These are phyloP conservation scores for Phialocephala sp. DNA, from an alignment of 2,329 filamentous ascomycete genomes.

Conservation along the genomic window DNA sequence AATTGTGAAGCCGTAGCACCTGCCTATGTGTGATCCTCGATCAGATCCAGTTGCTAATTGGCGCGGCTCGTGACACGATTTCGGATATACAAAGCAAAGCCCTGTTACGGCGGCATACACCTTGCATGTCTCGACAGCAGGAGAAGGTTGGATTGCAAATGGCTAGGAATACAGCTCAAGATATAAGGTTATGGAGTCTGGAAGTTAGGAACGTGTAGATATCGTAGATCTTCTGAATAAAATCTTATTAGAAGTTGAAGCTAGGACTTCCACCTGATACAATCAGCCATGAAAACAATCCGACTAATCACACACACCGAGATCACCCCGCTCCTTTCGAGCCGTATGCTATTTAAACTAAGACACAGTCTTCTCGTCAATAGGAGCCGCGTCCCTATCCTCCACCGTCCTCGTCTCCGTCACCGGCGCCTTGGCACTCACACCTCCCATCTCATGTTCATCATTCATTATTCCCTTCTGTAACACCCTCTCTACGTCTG, in stretches of 20 bases:
- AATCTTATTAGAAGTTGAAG: too few relatives aligned
- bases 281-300: not conserved
- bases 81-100: too few relatives aligned
- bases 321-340: not conserved
- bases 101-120: not conserved
- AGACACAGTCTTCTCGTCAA: conserved; percentile 2
- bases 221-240: too few relatives aligned
- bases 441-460: not conserved
- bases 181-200: not conserved
- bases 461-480: not conserved
- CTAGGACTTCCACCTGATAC: not conserved
- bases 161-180: not conserved
- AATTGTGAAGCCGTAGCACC: too few relatives aligned
- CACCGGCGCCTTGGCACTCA: not conserved
- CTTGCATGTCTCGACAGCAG: not conserved
- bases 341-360: not conserved
- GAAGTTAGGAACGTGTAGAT: too few relatives aligned
- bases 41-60: too few relatives aligned
- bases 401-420: not conserved
- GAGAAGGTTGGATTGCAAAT: not conserved
- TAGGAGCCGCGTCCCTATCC: not conserved
- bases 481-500: conserved; percentile 14
- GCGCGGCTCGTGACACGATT: too few relatives aligned
- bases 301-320: not conserved
- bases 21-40: too few relatives aligned